A percentile compares a stretch with the other conserved stretches of the same genome.
Evolutionary conservation across 495 filamentous ascomycete species (phyloP).

Genomic region (Neurospora sp.): DNA sequence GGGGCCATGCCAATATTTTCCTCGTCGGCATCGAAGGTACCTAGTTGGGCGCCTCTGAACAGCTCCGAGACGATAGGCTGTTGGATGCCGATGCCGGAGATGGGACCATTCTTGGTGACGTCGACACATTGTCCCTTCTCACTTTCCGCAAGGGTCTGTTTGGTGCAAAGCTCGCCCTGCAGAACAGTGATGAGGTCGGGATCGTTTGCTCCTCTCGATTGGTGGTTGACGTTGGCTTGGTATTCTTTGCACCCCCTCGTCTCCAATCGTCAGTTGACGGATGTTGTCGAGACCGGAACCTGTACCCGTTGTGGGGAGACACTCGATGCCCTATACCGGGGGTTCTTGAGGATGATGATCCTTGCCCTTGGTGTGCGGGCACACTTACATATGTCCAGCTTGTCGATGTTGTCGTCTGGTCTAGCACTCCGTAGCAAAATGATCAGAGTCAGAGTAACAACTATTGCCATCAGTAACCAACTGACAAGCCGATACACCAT

Average conservation of each 20-base stretch:
- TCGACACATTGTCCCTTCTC: slow-evolving; percentile 24
- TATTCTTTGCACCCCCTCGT: not conserved
- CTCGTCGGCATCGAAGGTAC: too few relatives aligned
- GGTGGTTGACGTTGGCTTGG: too few relatives aligned
- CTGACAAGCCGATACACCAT: not conserved
- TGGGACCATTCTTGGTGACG: slow-evolving; percentile 29
- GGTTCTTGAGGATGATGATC: too few relatives aligned
- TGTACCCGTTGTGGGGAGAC: not conserved
- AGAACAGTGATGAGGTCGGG: too few relatives aligned
- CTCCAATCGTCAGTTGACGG: not conserved
- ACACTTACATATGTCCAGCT: not conserved
- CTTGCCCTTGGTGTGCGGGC: not conserved
- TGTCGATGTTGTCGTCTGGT: not conserved
- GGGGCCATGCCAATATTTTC: too few relatives aligned
- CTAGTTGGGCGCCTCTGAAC: too few relatives aligned
- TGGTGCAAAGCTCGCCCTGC: slow-evolving; percentile 32
- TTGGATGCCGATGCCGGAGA: slow-evolving; percentile 19
- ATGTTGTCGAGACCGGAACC: not conserved
- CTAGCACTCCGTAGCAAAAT: not conserved
- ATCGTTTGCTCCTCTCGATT: too few relatives aligned
- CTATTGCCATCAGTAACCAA: not conserved
- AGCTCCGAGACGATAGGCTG: too few relatives aligned
- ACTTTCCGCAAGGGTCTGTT: slow-evolving; percentile 34
- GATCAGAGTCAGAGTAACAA: not conserved
- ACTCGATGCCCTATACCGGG: too few relatives aligned